Percentiles rank a stretch among this genome's conserved stretches.
These are phyloP conservation scores for Leccinum variicolor DNA, from an alignment of 768 basidiomycete species.

Conservation along the genomic window DNA sequence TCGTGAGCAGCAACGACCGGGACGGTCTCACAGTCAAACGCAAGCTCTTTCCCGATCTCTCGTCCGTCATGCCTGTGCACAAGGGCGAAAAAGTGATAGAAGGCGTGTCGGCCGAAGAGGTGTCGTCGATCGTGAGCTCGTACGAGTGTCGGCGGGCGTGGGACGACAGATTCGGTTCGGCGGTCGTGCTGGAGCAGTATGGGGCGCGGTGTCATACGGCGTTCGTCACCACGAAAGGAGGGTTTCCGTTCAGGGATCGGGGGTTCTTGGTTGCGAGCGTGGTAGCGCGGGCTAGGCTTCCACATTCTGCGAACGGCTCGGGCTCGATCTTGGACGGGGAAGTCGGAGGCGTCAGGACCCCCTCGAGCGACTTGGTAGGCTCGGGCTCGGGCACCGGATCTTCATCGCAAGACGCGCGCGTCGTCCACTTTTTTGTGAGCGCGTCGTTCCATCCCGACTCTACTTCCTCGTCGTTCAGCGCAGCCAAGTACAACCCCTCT, in stretches of 20 bases:
- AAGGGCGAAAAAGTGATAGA: slow-evolving; percentile 90
- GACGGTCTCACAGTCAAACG: slow-evolving; percentile 66
- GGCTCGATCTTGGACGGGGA: slow-evolving; percentile 38
- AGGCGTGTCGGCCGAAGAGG: slow-evolving; percentile 90
- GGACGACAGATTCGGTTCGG: slow-evolving; percentile 85
- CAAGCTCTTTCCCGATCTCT: slow-evolving; percentile 73
- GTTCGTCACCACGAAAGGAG: slow-evolving; percentile 70
- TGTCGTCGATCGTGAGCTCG: slow-evolving; percentile 68
- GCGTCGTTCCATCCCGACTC: slow-evolving; percentile 77
- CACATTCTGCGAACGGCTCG: slow-evolving; percentile 26
- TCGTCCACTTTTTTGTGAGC: slow-evolving; percentile 78
- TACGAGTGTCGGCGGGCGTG: slow-evolving; percentile 73
- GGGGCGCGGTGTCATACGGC: slow-evolving; percentile 70
- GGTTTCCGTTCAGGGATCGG: slow-evolving; percentile 88
- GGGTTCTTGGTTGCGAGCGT: slow-evolving; percentile 82
- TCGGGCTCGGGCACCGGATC: neutral
- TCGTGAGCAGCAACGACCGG: slow-evolving; percentile 59
- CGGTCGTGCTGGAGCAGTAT: slow-evolving; percentile 67
- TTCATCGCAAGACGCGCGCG: slow-evolving; percentile 41
- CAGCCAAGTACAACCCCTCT: slow-evolving; percentile 73
- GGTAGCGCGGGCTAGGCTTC: slow-evolving; percentile 53
- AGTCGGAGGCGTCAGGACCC: slow-evolving; percentile 26
- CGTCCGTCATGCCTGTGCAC: slow-evolving; percentile 77
- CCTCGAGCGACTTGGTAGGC: slow-evolving; percentile 24
- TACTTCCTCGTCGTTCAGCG: slow-evolving; percentile 44